Evolutionary conservation across 108 stramenopile species (phyloP), one percentile per base, ranked within the genome.

Genomic region (Nitzschia palea): DNA sequence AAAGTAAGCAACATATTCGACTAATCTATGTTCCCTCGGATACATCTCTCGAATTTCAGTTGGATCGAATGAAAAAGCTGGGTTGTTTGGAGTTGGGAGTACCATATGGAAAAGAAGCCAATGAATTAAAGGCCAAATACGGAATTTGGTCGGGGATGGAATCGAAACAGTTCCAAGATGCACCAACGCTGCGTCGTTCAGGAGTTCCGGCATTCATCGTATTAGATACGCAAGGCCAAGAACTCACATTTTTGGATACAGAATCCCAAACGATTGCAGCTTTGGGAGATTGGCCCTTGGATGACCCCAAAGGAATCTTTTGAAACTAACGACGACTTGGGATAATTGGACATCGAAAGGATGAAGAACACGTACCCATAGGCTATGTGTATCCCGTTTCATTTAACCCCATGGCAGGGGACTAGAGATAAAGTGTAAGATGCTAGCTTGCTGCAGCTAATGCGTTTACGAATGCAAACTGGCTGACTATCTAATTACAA

Each of bases 151-250:
- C 82, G 9, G 87, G 84, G 6, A 29, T 43, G 17, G 87, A 88
- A 61, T 36, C 66, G n/a, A 23, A 44, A 10, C 66, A 73, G 37
- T 70, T 86, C 44, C 34, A 20, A 4, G 43, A 32, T 30, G 59
- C 36, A 18, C 37, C 53, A 53, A 54, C 14, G 15, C 52, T 36
- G 8, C 67, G 87, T 18, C 64, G 87, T 50, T 84, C 83, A 55
- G 87, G 87, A 3, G 80, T 88, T 47, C 87, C 87, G 36, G 80
- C 87, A 4, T 45, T 88, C 0, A 85, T 88, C 20, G 87, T 88
- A 2, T 70, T 88, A 48, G 54, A 67, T 43, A 68, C 68, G 12
- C 65, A 60, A 12, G 84, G 82, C 22, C 62, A 69, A 25, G 87
- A 88, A 66, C 23, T 84, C 30, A 65, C 63, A 2, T 88, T 86